Evolutionary conservation across 192 early-diverging fungal species (phyloP), one percentile per base, ranked within the genome.

Genomic region (Entomortierella parvispora): DNA sequence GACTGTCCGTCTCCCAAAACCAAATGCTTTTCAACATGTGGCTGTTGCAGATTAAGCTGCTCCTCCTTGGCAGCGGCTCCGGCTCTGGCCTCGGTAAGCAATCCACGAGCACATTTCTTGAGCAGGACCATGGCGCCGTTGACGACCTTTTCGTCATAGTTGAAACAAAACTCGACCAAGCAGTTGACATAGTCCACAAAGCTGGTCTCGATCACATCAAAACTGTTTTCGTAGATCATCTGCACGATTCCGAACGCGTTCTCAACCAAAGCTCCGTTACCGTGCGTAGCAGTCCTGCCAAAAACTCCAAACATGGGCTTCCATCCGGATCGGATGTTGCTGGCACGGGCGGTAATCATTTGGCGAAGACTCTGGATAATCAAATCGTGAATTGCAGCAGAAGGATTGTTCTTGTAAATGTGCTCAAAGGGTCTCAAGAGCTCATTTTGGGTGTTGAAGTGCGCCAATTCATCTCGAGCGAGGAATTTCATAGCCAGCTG

Each of bases 401-500:
- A 86, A 10, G 90, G 86, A 60, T 91, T 92, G n/a, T 95, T 93
- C 75, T 89, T 93, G 46, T 92, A 82, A 23, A 92, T 88, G 20
- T 89, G 86, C n/a, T 96, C 94, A 80, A 97, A 98, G 26, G 93
- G 94, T 20, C 91, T 85, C 69, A 98, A 74, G 65, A 98, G 95
- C 77, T 98, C 96, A 65, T 93, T 92, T 71, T 98, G 96, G 57
- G 95, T 91, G 32, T 93, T 91, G 83, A 92, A 98, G 74, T 98
- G 93, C 8, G 91, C 90, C 62, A 98, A 79, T 80, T 98, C 96
- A 79, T 98, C 96, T 61, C 95, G 88, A 59, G 96, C 96, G 70
- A 98, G 81, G 56, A 98, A 96, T 84, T 97, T 98, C 90, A 95
- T 94, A 49, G 89, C 88, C 26, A 98, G 83, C 83, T 98, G 96